A percentile compares a stretch with the other conserved stretches of the same genome.
Conservation (phyloP, 768 basidiomycete genomes). For the Phanerodontia chrysosporium region DNA sequence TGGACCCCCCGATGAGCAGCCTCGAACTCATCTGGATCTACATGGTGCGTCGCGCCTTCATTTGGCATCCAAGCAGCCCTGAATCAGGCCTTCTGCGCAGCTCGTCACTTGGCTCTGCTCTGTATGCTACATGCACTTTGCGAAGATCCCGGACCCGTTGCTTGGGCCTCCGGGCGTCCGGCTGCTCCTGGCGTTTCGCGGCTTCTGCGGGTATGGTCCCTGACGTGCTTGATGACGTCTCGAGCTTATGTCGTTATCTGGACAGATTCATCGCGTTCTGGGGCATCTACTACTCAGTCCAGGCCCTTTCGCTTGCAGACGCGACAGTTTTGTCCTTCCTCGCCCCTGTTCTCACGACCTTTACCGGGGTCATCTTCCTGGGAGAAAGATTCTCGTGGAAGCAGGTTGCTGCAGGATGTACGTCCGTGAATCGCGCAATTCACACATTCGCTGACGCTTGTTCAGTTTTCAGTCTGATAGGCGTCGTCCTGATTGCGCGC, state of each 20-base stretch:
- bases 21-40: conserved; percentile 54
- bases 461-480: conserved; percentile 60
- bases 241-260: neutral
- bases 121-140: conserved; percentile 45
- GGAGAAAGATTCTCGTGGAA: conserved; percentile 53
- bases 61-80: neutral
- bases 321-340: conserved; percentile 76
- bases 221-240: neutral
- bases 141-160: conserved; percentile 50
- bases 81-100: conserved; percentile 28
- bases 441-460: neutral
- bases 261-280: conserved; percentile 67
- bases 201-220: conserved; percentile 50
- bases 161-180: conserved; percentile 69
- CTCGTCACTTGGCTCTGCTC: conserved; percentile 49
- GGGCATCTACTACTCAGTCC: conserved; percentile 65
- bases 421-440: conserved; percentile 11
- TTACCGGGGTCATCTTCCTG: conserved; percentile 57
- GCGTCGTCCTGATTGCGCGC: conserved; percentile 78
- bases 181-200: conserved; percentile 49
- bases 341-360: conserved; percentile 57
- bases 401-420: conserved; percentile 49
- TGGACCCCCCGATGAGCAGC: conserved; percentile 55
- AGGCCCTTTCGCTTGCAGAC: conserved; percentile 75
- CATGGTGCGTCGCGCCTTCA: conserved; percentile 40